phyloP scores from a whole-genome alignment of 176 grass and related monocot genomes.

The Secale cereale region DNA sequence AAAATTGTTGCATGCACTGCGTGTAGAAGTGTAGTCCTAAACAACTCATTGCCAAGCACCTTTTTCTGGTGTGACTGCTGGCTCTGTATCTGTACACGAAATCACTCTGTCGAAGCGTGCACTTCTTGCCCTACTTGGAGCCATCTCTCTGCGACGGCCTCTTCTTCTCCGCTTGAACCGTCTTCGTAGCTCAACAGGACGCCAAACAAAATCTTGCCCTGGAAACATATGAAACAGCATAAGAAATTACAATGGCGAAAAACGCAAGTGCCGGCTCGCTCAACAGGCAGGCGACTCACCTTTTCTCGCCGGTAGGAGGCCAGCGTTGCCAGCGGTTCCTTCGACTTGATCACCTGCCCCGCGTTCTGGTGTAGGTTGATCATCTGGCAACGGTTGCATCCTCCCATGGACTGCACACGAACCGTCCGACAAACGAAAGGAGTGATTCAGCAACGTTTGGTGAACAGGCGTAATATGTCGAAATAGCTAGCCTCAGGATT shows the following conservation, averaged over 20 bases:
- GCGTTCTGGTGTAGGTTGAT: conserved; percentile 76
- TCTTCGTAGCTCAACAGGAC: conserved; percentile 73
- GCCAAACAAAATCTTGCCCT: conserved; percentile 94
- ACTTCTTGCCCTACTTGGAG: conserved; percentile 72
- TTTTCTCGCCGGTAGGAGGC: conserved; percentile 79
- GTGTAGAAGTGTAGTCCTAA: not conserved
- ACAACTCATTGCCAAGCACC: not conserved
- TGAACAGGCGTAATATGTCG: not conserved
- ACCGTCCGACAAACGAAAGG: not conserved
- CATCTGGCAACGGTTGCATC: conserved; percentile 97
- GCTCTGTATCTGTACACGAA: not conserved
- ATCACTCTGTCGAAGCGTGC: conserved; percentile 40
- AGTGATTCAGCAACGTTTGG: not conserved
- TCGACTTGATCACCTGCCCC: conserved; percentile 55
- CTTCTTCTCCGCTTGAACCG: conserved; percentile 30
- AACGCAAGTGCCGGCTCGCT: not conserved
- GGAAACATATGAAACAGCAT: not conserved
- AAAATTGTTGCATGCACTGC: not conserved
- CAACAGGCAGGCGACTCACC: conserved; percentile 25
- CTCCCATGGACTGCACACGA: conserved; percentile 68
- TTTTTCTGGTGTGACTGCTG: not conserved
- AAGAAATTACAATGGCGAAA: not conserved
- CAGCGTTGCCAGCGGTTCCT: conserved; percentile 88
- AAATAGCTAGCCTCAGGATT: not conserved
- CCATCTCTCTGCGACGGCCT: conserved; percentile 49